Evolutionary conservation across 2,329 filamentous ascomycete species (phyloP).

Genomic region (Chaetomium sp.): DNA sequence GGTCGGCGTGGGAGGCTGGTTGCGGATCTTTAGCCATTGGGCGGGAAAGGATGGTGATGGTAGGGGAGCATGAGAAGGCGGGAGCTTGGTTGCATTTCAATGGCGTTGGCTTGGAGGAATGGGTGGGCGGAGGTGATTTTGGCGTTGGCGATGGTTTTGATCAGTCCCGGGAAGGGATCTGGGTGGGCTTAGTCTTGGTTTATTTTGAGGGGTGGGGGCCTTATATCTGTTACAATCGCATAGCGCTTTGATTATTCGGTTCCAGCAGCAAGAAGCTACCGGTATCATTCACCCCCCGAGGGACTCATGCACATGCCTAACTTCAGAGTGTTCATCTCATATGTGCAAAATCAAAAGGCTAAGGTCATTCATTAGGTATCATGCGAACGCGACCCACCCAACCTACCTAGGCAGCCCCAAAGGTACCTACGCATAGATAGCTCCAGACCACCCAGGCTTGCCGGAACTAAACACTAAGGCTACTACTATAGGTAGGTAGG

Average conservation of each 20-base stretch:
- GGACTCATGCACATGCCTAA: neutral
- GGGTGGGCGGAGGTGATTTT: neutral
- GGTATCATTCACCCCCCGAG: neutral
- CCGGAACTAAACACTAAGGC: slow-evolving; percentile 2
- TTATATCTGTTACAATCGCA: neutral
- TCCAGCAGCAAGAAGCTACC: neutral
- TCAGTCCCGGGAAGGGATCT: neutral
- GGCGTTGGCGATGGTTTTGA: neutral
- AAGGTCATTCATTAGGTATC: slow-evolving; percentile 12
- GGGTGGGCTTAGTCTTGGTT: neutral
- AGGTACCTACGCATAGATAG: neutral
- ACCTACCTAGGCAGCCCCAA: neutral
- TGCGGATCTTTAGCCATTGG: neutral
- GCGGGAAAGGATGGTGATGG: neutral
- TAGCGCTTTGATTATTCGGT: neutral
- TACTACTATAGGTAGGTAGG: neutral
- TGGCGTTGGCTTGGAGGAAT: slow-evolving; percentile 2
- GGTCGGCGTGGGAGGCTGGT: slow-evolving; percentile 8
- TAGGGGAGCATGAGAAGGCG: too few relatives aligned
- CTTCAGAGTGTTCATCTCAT: neutral
- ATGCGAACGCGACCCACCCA: neutral
- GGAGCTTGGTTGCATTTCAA: neutral
- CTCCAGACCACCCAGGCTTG: neutral
- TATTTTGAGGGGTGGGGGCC: too few relatives aligned
- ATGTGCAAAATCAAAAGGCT: too few relatives aligned